Base-by-base conservation (phyloP, 2,329 filamentous ascomycete genomes). In the Aspergillus fumigatiaffinis region DNA sequence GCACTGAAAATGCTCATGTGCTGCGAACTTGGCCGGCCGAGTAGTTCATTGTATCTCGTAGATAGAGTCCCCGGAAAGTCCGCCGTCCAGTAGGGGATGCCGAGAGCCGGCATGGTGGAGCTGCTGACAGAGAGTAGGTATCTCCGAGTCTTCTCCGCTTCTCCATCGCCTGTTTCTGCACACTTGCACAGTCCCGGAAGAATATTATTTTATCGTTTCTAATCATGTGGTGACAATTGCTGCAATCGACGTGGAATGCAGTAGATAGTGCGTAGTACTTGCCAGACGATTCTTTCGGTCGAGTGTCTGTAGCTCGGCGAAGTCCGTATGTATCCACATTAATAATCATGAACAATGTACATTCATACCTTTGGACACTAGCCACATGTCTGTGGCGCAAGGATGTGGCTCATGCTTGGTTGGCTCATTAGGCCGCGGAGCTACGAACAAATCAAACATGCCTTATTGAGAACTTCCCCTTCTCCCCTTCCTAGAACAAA, bases 171-270 rank as follows among this genome's bases (percentile, higher is more conserved):
- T 17, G 32, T 17, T 35, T 38, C 32, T 17, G 32, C 32, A 38
- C 14, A 7, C 32, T 17, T 38, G 14, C 32, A 17, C 32, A 38
- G 32, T 38, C 6, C 42, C 23, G n/a, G 9, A 46, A 17, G 8
- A 20, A 23, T 46, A 23, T n/a, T 3, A 21, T 7, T 44, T 44
- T 9, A 46, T 46, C 10, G 20, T 12, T 23, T 17, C 14, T 38
- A 5, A 38, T 38, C 7, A 46, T 46, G 47, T 8, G 12, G 23
- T 17, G n/a, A 46, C 20, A 47, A 23, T 12, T 9, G 44, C 23
- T 23, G 12, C 3, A 47, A 23, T 1, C 20, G n/a, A 46, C 51
- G 12, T 53, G 48, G 57, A 59, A 61, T 53, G 52, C 49, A 46
- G 21, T 57, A 35, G 32, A 35, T 29, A 12, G 32, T 35, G 5